A percentile compares a stretch with the other conserved stretches of the same genome.
Evolutionary conservation across 2,329 filamentous ascomycete species (phyloP).

Genomic region (Alternaria viburni): DNA sequence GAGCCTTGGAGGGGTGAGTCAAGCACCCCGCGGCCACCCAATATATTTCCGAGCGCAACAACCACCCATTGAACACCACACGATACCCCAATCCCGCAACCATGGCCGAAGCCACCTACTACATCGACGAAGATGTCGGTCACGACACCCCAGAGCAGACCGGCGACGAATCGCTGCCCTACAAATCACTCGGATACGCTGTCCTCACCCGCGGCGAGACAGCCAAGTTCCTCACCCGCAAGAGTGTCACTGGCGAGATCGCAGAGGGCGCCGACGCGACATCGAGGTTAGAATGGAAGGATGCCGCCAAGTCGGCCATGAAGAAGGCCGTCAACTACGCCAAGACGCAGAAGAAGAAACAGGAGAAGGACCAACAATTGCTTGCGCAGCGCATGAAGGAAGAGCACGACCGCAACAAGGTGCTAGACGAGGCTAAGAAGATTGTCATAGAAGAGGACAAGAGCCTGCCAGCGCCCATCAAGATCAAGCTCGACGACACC

Average conservation of each 20-base stretch:
- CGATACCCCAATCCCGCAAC: conserved; percentile 34
- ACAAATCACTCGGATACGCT: conserved; percentile 80
- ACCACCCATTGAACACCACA: conserved; percentile 23
- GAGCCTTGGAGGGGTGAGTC: conserved; percentile 14
- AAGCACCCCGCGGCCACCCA: conserved; percentile 25
- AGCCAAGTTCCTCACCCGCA: conserved; percentile 71
- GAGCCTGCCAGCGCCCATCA: conserved; percentile 74
- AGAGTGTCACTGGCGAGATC: conserved; percentile 51
- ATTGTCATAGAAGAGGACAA: conserved; percentile 72
- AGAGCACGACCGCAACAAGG: conserved; percentile 70
- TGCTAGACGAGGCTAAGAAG: conserved; percentile 84
- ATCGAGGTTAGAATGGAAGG: conserved; percentile 75
- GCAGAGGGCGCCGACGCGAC: conserved; percentile 62
- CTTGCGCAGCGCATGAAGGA: conserved; percentile 75
- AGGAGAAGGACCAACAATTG: conserved; percentile 75
- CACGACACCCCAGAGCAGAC: conserved; percentile 68
- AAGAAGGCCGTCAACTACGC: conserved; percentile 82
- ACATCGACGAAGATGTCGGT: conserved; percentile 82
- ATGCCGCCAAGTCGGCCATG: conserved; percentile 79
- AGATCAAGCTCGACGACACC: conserved; percentile 77
- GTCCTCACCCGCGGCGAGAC: conserved; percentile 73
- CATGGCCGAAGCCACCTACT: conserved; percentile 59
- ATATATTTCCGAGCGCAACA: conserved; percentile 35
- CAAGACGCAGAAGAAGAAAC: conserved; percentile 83
- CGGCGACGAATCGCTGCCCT: conserved; percentile 76